Evolutionary conservation across 2,329 filamentous ascomycete species (phyloP).

Genomic region (Paecilomyces sp.): DNA sequence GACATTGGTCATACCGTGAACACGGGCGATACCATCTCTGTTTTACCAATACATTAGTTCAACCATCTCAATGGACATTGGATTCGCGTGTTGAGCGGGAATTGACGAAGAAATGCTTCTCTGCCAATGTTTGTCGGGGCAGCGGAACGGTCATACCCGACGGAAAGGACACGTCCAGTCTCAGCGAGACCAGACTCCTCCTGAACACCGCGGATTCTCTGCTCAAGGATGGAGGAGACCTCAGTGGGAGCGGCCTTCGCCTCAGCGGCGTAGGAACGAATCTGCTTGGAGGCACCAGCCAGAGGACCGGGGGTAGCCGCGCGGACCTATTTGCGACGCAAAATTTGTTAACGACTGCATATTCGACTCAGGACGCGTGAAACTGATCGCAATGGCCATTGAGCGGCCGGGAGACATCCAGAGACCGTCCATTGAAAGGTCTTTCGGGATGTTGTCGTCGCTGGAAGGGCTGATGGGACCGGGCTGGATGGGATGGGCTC

Average conservation of each 20-base stretch:
- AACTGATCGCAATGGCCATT: slow-evolving; percentile 14
- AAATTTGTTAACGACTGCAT: slow-evolving; percentile 44
- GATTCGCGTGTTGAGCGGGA: neutral
- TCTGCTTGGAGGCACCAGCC: slow-evolving; percentile 63
- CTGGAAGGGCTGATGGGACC: slow-evolving; percentile 40
- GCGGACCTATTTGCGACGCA: slow-evolving; percentile 59
- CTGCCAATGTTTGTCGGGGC: slow-evolving; percentile 17
- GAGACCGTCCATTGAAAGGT: slow-evolving; percentile 13
- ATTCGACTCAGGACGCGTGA: slow-evolving; percentile 25
- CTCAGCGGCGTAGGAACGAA: slow-evolving; percentile 84
- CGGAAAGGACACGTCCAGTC: slow-evolving; percentile 96
- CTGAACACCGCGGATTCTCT: slow-evolving; percentile 96
- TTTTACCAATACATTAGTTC: slow-evolving; percentile 13
- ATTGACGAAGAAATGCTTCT: slow-evolving; percentile 12
- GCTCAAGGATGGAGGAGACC: slow-evolving; percentile 98
- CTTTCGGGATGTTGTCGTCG: slow-evolving; percentile 14
- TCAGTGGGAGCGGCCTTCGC: slow-evolving; percentile 95
- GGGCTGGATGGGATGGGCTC: slow-evolving; percentile 57
- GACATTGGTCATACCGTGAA: slow-evolving; percentile 99
- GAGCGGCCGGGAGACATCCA: slow-evolving; percentile 8
- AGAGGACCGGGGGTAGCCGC: slow-evolving; percentile 72
- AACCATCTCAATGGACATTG: neutral
- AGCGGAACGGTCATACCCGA: slow-evolving; percentile 68
- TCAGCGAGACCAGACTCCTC: slow-evolving; percentile 95
- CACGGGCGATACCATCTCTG: slow-evolving; percentile 99